Conservation (phyloP, 169 alveolate species). For the Plasmodium relictum region DNA sequence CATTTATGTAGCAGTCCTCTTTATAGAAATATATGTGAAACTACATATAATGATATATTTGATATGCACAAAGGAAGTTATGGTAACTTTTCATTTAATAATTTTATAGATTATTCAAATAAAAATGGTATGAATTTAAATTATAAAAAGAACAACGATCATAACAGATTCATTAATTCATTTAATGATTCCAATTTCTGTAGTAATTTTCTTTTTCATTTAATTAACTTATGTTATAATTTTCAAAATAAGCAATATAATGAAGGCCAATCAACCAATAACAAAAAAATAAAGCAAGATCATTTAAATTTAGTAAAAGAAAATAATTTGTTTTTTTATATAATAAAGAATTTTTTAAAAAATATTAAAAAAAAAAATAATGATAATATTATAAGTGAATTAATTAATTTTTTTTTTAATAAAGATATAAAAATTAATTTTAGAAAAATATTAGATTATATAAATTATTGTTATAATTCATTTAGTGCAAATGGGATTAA, state of each 20-base stretch:
- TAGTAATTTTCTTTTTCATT: background rate
- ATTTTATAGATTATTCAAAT: too few species aligned
- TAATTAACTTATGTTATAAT: constrained; percentile 16
- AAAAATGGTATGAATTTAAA: too few species aligned
- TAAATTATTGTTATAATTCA: constrained; percentile 44
- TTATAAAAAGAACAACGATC: background rate
- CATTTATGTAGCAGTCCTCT: background rate
- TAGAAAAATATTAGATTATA: constrained; percentile 38
- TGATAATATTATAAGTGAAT: background rate
- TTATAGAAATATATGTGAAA: too few species aligned
- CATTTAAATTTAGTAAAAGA: constrained; percentile 33
- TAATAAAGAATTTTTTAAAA: constrained; percentile 39
- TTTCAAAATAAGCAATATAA: background rate
- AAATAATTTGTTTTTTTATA: constrained; percentile 31
- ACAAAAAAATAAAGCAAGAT: background rate
- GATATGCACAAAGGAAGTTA: too few species aligned
- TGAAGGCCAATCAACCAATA: background rate
- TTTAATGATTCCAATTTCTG: background rate
- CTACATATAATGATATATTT: too few species aligned
- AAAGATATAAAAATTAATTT: constrained; percentile 26
- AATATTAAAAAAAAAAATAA: constrained; percentile 16
- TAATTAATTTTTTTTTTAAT: constrained; percentile 49
- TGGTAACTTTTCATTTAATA: too few species aligned
- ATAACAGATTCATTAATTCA: background rate
- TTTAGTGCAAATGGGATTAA: constrained; percentile 35